phyloP scores from a whole-genome alignment of 2,329 filamentous ascomycete species.

The Chalara sp. region DNA sequence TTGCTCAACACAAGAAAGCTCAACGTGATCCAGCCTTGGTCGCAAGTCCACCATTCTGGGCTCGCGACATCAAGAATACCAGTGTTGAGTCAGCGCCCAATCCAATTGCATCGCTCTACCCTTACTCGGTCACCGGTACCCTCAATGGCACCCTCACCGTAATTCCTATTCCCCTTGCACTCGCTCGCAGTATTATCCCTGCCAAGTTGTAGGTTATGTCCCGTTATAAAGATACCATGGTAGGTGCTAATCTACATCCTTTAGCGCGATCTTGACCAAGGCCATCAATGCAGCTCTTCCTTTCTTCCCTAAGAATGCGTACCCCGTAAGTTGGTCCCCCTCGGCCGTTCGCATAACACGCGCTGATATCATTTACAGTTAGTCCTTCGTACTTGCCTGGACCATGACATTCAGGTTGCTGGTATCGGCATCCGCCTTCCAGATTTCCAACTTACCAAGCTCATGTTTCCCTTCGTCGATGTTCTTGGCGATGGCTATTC shows the following conservation, averaged over 20 bases:
- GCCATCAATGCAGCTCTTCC: no score
- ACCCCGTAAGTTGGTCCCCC: constrained; percentile 23
- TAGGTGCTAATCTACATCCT: constrained; percentile 42
- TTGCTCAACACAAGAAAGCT: no score
- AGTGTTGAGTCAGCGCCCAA: constrained; percentile 33
- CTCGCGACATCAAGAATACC: no score
- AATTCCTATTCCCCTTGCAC: constrained; percentile 41
- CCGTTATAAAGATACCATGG: constrained; percentile 38
- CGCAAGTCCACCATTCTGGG: no score
- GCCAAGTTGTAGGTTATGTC: constrained; percentile 42
- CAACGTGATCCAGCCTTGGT: no score
- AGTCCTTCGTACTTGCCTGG: constrained; percentile 11
- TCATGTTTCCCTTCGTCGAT: constrained; percentile 46
- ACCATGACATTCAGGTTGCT: constrained; percentile 15
- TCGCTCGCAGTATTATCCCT: constrained; percentile 42
- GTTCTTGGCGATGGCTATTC: constrained; percentile 42
- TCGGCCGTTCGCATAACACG: not conserved
- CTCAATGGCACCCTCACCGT: constrained; percentile 47
- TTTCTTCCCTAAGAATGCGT: no score
- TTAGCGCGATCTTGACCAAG: no score
- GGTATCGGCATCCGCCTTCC: constrained; percentile 4
- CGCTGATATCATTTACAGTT: constrained; percentile 7
- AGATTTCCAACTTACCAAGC: constrained; percentile 8
- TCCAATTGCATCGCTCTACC: constrained; percentile 39
- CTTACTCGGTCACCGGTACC: constrained; percentile 41